These are phyloP conservation scores for Picochlorum sp. DNA, from an alignment of 139 green algal genomes.

Conservation along the genomic window DNA sequence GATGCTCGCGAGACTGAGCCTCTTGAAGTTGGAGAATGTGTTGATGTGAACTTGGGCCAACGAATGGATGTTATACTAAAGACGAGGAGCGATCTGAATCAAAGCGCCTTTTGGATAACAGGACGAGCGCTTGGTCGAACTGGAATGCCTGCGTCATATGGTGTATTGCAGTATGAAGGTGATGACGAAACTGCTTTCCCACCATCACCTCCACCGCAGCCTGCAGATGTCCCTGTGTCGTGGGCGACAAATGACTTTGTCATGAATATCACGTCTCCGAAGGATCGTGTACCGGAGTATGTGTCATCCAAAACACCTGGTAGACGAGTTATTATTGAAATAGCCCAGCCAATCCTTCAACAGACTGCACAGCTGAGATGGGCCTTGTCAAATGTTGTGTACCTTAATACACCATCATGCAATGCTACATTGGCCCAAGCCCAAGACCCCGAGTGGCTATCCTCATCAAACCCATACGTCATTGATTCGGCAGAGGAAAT, in stretches of 20 bases:
- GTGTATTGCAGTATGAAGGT: background rate
- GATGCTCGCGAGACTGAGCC: constrained; percentile 30
- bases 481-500: background rate
- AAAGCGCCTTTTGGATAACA: background rate
- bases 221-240: background rate
- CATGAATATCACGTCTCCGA: background rate
- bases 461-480: background rate
- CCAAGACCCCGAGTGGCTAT: background rate
- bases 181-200: background rate
- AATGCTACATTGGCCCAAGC: constrained; percentile 2
- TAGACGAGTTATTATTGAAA: background rate
- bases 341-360: constrained; percentile 4
- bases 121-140: background rate
- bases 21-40: constrained; percentile 11
- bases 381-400: constrained; percentile 4
- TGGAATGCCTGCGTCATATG: background rate
- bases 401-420: constrained; percentile 8
- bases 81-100: background rate
- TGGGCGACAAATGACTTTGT: background rate
- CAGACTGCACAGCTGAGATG: constrained; percentile 11
- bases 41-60: constrained; percentile 51
- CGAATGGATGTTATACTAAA: constrained; percentile 15
- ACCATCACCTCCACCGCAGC: background rate
- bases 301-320: background rate
- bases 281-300: background rate